Percentiles rank a stretch among this genome's conserved stretches.
Conservation (phyloP, 108 stramenopile genomes). For the Nitzschia palea region DNA sequence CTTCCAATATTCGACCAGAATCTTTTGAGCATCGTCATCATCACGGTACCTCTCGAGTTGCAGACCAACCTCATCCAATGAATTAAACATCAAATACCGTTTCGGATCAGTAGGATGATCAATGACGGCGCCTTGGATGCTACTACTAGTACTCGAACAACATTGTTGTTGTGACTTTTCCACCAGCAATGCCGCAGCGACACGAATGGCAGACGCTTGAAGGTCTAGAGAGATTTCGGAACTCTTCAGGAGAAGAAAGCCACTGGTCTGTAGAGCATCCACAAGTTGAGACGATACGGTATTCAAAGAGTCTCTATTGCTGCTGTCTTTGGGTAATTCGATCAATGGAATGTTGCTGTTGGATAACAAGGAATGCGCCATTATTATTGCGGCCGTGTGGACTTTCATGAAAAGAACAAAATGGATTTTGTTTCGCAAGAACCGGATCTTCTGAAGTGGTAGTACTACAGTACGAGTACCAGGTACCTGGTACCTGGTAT, state of each 20-base stretch:
- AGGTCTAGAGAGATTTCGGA: slow-evolving; percentile 34
- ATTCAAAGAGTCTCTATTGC: background rate
- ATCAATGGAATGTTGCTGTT: slow-evolving; percentile 18
- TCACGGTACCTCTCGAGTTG: background rate
- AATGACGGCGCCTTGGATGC: no score
- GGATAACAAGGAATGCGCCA: no score
- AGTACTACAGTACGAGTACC: no score
- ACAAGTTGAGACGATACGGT: slow-evolving; percentile 8
- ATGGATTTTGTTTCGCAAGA: no score
- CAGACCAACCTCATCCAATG: slow-evolving; percentile 3
- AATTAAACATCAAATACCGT: slow-evolving; percentile 56
- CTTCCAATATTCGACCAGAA: slow-evolving; percentile 47
- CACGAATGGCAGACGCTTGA: slow-evolving; percentile 49
- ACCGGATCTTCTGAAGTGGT: no score
- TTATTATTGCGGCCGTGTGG: no score
- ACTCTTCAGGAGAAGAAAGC: slow-evolving; percentile 56
- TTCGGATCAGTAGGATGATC: slow-evolving; percentile 73
- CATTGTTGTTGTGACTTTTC: no score
- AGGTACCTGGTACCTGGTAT: no score
- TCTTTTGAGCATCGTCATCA: background rate
- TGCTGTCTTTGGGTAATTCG: background rate
- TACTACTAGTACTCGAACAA: no score
- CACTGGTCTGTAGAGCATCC: slow-evolving; percentile 49
- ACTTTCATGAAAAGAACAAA: no score
- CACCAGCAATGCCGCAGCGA: slow-evolving; percentile 37